phyloP scores from a whole-genome alignment of 768 basidiomycete genomes.

The Tulasnella calospora region DNA sequence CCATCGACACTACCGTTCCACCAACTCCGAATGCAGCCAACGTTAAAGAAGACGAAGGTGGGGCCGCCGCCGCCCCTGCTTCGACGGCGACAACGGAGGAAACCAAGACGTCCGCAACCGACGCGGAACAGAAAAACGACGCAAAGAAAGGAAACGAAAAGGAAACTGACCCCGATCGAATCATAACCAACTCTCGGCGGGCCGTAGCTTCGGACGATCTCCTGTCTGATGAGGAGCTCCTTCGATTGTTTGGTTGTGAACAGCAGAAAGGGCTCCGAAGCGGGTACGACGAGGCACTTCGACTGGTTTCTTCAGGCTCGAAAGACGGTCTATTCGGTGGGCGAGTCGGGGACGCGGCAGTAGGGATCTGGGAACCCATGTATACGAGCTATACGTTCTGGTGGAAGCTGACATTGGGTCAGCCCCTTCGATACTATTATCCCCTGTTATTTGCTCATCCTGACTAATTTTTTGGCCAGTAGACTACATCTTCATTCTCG shows the following conservation, averaged over 20 bases:
- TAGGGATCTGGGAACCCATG: constrained; percentile 59
- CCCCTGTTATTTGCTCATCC: constrained; percentile 11
- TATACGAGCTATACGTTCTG: constrained; percentile 88
- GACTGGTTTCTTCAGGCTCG: constrained; percentile 23
- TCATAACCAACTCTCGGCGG: constrained; percentile 68
- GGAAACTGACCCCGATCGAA: constrained; percentile 58
- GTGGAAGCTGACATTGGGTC: constrained; percentile 78
- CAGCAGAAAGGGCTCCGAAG: constrained; percentile 42
- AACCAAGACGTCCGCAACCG: neutral
- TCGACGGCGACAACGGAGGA: neutral
- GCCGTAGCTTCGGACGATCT: constrained; percentile 63
- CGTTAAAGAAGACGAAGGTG: constrained; percentile 37
- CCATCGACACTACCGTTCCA: constrained; percentile 29
- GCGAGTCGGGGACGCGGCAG: constrained; percentile 38
- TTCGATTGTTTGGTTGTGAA: constrained; percentile 41
- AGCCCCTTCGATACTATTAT: constrained; percentile 5
- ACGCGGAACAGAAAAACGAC: neutral
- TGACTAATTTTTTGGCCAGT: constrained; percentile 9
- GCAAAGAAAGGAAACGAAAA: constrained; percentile 40
- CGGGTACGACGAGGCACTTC: constrained; percentile 58
- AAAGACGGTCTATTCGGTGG: constrained; percentile 44
- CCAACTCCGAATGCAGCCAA: constrained; percentile 27
- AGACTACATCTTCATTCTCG: constrained; percentile 89
- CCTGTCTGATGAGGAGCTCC: constrained; percentile 55
- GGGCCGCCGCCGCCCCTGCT: constrained; percentile 7